These are phyloP conservation scores for Lachnellula arida DNA, from an alignment of 2,329 filamentous ascomycete species.

Conservation along the genomic window DNA sequence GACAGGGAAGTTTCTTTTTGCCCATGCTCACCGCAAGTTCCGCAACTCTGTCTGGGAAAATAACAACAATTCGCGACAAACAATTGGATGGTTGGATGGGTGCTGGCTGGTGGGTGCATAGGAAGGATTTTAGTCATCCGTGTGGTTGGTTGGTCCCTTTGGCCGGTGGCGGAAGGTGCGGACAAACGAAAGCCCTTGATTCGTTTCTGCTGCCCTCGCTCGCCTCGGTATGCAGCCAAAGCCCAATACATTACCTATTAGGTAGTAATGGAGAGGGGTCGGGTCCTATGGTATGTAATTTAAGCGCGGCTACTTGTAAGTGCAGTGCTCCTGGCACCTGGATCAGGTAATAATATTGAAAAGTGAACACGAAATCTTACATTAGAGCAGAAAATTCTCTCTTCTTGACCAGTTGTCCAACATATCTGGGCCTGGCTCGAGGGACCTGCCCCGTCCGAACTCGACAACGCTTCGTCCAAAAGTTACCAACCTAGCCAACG, in stretches of 20 bases:
- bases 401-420: slow-evolving; percentile 1
- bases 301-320: neutral
- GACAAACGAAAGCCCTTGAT: neutral
- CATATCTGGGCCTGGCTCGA: neutral
- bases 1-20: neutral
- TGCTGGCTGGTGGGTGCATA: slow-evolving; percentile 17
- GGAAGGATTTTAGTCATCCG: neutral
- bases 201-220: neutral
- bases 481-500: neutral
- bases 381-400: neutral
- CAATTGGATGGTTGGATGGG: slow-evolving; percentile 11
- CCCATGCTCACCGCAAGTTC: slow-evolving; percentile 25
- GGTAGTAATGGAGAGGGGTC: too few species aligned
- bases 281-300: neutral
- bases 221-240: neutral
- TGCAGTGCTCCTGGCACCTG: neutral
- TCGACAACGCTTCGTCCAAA: neutral
- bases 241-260: neutral
- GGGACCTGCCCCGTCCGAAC: neutral
- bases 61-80: slow-evolving; percentile 16
- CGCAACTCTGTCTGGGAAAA: slow-evolving; percentile 20
- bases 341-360: neutral
- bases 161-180: neutral
- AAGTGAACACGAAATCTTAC: neutral
- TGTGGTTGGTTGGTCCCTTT: slow-evolving; percentile 7